Base-by-base conservation (phyloP, 1,139 yeast genomes). In the Geotrichum fermentans region DNA sequence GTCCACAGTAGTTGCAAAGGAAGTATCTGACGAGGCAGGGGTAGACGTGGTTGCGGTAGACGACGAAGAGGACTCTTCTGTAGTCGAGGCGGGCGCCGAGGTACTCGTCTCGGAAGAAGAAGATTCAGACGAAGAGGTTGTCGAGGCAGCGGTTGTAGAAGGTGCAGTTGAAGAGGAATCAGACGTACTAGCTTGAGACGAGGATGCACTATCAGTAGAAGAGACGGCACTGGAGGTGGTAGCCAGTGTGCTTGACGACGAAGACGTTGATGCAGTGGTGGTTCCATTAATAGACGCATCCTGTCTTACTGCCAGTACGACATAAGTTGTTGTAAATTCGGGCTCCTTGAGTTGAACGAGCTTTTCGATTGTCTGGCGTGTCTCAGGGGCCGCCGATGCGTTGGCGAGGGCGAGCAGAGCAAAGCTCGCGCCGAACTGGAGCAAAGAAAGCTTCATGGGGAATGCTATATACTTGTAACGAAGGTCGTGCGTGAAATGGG, bases 1-100 rank as follows among this genome's bases (percentile, higher is more conserved):
- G 21, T 42, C 45, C 3, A 41, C 44, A 10, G 49, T 43, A 7
- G 40, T 40, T 11, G 41, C 46, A 24, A 36, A 47, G 14, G 47
- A 42, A 17, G 42, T 32, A 11, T 42, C n/a, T 16, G 32, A 16
- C n/a, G 21, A 4, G 13, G 36, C 16, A 16, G 20, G 11, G 4
- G 33, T 7, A 26, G 6, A 6, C 8, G 49, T 40, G 3, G 40
- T 20, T 6, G 28, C 38, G 11, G 36, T 22, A 22, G 40, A 29
- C 1, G 40, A 35, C 7, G 46, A 26, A 8, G 45, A 3, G n/a
- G 41, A 14, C 17, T 20, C 28, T 3, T 26, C 37, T 2, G 28
- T 22, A 17, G 49, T 4, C 4, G 40, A 18, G 17, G 40, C 17
- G 11, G 24, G 16, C 10, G 28, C 38, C 16, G 28, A 14, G 10